Evolutionary conservation across 352 stramenopile genomes (phyloP).

Genomic region (Stephanocyclus meneghinianus): DNA sequence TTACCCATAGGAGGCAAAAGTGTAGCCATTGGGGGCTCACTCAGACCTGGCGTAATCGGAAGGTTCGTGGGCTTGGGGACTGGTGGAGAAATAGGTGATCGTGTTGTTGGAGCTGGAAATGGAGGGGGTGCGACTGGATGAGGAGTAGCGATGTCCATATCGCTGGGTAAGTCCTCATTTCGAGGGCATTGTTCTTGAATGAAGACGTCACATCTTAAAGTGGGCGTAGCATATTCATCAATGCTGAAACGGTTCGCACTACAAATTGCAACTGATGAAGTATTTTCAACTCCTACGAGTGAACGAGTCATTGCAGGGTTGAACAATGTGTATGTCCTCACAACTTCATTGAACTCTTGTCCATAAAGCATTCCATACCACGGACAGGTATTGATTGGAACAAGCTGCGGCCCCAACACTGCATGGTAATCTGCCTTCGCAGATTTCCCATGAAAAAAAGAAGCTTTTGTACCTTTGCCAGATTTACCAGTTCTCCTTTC

Average conservation of each 20-base stretch:
- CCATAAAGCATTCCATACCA: constrained; percentile 1
- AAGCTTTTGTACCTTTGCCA: not conserved
- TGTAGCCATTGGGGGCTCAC: not conserved
- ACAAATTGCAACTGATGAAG: not conserved
- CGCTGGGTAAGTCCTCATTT: constrained; percentile 11
- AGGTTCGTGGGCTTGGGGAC: not conserved
- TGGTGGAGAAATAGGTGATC: not conserved
- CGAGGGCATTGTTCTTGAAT: not conserved
- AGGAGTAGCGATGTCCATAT: not conserved
- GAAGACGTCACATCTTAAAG: constrained; percentile 9
- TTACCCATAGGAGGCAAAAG: not conserved
- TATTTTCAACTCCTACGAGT: not conserved
- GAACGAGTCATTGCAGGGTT: not conserved
- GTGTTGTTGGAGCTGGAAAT: not conserved
- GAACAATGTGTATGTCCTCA: constrained; percentile 6
- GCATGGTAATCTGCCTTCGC: not conserved
- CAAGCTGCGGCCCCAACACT: not conserved
- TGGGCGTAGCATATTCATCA: constrained; percentile 2
- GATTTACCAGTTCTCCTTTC: constrained; percentile 1
- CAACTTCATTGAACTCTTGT: constrained; percentile 1
- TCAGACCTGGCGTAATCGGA: not conserved
- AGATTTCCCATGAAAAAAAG: not conserved
- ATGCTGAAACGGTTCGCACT: constrained; percentile 13
- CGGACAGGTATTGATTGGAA: not conserved
- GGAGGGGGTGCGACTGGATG: not conserved